phyloP scores from a whole-genome alignment of 106 monocot species.

The Platanthera guangdongensis region DNA sequence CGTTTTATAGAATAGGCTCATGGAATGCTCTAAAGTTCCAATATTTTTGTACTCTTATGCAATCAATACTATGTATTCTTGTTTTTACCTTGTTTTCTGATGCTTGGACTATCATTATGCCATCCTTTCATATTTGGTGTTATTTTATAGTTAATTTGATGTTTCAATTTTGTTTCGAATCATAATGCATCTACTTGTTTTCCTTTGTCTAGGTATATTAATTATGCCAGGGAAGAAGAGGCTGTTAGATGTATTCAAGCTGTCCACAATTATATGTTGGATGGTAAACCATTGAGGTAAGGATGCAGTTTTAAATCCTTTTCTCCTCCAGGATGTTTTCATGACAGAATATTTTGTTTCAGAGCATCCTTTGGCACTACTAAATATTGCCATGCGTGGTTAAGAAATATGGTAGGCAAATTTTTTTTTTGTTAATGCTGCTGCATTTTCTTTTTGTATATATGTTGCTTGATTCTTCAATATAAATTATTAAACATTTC shows the following conservation, averaged over 20 bases:
- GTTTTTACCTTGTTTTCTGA: too few relatives aligned
- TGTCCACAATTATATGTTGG: constrained; percentile 68
- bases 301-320: constrained; percentile 17
- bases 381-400: constrained; percentile 69
- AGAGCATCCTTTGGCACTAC: constrained; percentile 80
- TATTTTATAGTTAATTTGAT: too few relatives aligned
- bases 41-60: too few relatives aligned
- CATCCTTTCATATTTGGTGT: too few relatives aligned
- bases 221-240: constrained; percentile 87
- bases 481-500: neutral
- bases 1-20: too few relatives aligned
- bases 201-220: constrained; percentile 51
- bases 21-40: too few relatives aligned
- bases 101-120: too few relatives aligned
- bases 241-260: constrained; percentile 87
- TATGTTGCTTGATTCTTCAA: neutral
- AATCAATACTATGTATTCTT: too few relatives aligned
- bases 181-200: neutral
- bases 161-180: too few relatives aligned
- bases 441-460: neutral
- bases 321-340: constrained; percentile 13
- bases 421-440: neutral
- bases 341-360: constrained; percentile 10
- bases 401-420: constrained; percentile 53
- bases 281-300: constrained; percentile 81